Evolutionary conservation across 2,329 filamentous ascomycete species (phyloP), one percentile per base, ranked within the genome.

Genomic region (Colletotrichum godetiae): DNA sequence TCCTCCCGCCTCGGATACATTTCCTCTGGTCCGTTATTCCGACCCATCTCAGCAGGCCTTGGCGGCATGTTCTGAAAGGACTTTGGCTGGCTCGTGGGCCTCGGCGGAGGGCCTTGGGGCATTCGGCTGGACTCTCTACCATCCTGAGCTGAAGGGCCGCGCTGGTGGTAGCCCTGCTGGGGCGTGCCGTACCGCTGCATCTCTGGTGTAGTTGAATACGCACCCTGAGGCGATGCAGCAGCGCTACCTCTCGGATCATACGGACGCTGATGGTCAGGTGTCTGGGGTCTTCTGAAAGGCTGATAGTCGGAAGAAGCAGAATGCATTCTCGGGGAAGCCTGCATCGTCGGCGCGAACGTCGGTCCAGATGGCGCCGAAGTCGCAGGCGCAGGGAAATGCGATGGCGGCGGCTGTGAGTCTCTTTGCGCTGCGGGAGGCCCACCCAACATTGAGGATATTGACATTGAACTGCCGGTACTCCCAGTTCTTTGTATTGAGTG

Each of bases 211-310:
- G 89, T 89, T 7, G 84, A 84, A 75, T 89, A 89, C 52, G 85
- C 80, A 67, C 83, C 84, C 76, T 87, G 83, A 6, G 88, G 88
- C 15, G 89, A 89, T 5, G 84, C 85, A 19, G 84, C 85, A 3
- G 83, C 78, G 74, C 82, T 82, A 29, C 82, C 84, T 77, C 88
- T 83, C 52, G 82, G 83, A 74, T 86, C 86, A 82, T 90, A 90
- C 68, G 84, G 84, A 77, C 89, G 87, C 59, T 88, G 85, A 74
- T 92, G 91, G 57, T 95, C 93, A n/a, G 93, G 93, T 0, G 93
- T 95, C 71, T 93, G 91, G 2, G 93, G 93, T 73, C 92, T 87
- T 74, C 92, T 88, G 80, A 89, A 92, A 5, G 88, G 86, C 64
- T 84, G 85, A 74, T 93, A 92, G 22, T 93, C 92, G 73, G 89